A percentile compares a stretch with the other conserved stretches of the same genome.
phyloP scores from a whole-genome alignment of 495 filamentous ascomycete genomes.

The Penicillium maclennaniae region DNA sequence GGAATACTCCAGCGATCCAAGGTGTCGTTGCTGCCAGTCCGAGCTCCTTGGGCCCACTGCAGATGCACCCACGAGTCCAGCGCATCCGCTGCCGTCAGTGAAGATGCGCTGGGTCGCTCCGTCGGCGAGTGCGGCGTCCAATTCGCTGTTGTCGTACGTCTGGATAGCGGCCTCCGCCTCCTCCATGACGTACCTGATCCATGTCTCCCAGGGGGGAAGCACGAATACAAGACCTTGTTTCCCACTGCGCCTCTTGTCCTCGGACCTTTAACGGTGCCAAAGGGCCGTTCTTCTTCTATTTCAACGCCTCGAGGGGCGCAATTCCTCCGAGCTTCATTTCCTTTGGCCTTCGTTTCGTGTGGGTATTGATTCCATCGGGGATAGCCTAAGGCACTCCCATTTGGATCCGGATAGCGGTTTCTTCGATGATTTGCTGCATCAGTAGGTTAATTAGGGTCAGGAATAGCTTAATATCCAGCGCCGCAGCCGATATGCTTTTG shows the following conservation, averaged over 20 bases:
- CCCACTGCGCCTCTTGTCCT: not conserved
- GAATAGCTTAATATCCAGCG: constrained; percentile 13
- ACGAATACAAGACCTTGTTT: not conserved
- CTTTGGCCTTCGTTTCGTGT: not conserved
- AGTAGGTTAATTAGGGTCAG: constrained; percentile 8
- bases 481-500: not conserved
- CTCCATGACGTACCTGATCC: no score
- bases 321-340: not conserved
- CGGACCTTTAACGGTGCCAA: not conserved
- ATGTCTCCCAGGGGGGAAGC: no score
- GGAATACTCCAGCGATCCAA: no score
- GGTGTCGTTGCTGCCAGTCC: no score
- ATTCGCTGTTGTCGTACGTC: no score
- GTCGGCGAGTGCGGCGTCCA: no score
- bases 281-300: not conserved
- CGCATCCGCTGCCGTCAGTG: not conserved
- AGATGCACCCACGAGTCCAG: not conserved
- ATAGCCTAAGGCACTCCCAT: not conserved
- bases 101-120: not conserved
- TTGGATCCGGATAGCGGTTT: not conserved
- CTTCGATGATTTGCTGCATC: constrained; percentile 12
- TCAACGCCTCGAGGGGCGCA: not conserved
- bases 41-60: no score
- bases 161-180: no score
- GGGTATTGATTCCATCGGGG: not conserved